A percentile compares a stretch with the other conserved stretches of the same genome.
Conservation (phyloP, 2,329 filamentous ascomycete genomes). For the Truncatella angustata region DNA sequence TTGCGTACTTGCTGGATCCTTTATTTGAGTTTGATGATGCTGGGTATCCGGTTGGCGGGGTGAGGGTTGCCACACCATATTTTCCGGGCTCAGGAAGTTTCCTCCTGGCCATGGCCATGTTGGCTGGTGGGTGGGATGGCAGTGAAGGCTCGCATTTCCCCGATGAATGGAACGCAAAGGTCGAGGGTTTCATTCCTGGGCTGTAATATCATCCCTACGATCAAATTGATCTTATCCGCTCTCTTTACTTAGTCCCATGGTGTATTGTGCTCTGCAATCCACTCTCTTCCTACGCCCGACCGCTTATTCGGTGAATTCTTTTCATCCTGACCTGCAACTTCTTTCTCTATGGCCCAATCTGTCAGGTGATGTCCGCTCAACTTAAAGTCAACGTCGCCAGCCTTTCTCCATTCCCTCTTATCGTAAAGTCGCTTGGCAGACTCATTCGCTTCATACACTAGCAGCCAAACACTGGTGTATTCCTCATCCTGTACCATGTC, state of each 20-base stretch:
- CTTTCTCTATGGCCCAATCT: slow-evolving; percentile 1
- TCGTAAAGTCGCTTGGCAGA: background rate
- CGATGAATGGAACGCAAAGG: slow-evolving; percentile 42
- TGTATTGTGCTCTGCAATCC: background rate
- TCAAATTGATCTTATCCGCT: background rate
- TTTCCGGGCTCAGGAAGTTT: slow-evolving; percentile 51
- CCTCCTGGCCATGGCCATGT: slow-evolving; percentile 52
- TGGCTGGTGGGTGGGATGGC: slow-evolving; percentile 56
- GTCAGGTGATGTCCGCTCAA: background rate
- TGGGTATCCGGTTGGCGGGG: slow-evolving; percentile 52
- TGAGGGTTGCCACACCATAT: slow-evolving; percentile 55
- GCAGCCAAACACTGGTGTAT: background rate
- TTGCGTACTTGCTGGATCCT: slow-evolving; percentile 45
- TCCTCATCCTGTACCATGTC: background rate
- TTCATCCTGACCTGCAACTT: background rate
- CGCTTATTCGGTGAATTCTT: background rate
- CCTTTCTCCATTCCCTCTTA: background rate
- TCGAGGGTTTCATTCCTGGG: slow-evolving; percentile 45
- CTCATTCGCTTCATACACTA: background rate
- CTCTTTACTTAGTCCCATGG: background rate
- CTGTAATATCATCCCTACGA: slow-evolving; percentile 19
- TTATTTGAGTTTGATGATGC: slow-evolving; percentile 55
- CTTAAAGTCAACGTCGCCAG: background rate
- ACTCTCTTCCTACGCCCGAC: background rate
- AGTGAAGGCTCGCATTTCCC: slow-evolving; percentile 45